Percentiles rank a stretch among this genome's conserved stretches.
Conservation (phyloP, 2,329 filamentous ascomycete species). For the Exutisphaerella laricina region DNA sequence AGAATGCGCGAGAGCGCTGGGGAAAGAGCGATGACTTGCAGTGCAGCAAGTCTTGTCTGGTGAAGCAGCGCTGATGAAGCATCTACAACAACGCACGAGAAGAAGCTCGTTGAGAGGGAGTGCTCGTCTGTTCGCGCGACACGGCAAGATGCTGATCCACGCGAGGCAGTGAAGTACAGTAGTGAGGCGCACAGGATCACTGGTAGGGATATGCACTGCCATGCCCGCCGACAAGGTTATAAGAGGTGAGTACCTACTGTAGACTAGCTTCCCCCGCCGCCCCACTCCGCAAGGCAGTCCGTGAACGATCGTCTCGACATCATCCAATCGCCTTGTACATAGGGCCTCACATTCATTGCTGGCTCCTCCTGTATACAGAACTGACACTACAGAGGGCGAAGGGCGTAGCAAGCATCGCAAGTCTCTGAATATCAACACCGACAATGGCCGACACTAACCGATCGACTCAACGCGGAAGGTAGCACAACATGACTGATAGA, state of each 20-base stretch:
- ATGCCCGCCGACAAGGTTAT: not conserved
- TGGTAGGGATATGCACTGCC: not conserved
- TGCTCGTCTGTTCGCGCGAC: not conserved
- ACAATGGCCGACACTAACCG: not conserved
- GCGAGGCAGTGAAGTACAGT: not conserved
- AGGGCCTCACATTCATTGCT: not conserved
- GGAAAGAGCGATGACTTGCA: slow-evolving; percentile 5
- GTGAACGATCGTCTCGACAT: not conserved
- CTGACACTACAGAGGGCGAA: not conserved
- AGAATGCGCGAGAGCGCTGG: slow-evolving; percentile 11
- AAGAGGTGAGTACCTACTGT: too few relatives aligned
- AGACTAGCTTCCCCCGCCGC: not conserved
- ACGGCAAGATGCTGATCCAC: not conserved
- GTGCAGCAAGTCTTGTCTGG: slow-evolving; percentile 4
- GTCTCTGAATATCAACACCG: not conserved
- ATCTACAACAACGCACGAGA: not conserved
- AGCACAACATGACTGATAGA: not conserved
- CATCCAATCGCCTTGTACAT: not conserved
- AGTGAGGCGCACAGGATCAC: not conserved
- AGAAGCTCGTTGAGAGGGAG: not conserved
- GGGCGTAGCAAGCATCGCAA: too few relatives aligned
- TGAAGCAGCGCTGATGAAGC: not conserved
- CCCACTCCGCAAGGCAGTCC: too few relatives aligned
- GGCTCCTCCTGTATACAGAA: not conserved
- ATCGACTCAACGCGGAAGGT: not conserved